These are phyloP conservation scores for Phytopythium chamaehyphon DNA, from an alignment of 352 stramenopile species.

Conservation along the genomic window DNA sequence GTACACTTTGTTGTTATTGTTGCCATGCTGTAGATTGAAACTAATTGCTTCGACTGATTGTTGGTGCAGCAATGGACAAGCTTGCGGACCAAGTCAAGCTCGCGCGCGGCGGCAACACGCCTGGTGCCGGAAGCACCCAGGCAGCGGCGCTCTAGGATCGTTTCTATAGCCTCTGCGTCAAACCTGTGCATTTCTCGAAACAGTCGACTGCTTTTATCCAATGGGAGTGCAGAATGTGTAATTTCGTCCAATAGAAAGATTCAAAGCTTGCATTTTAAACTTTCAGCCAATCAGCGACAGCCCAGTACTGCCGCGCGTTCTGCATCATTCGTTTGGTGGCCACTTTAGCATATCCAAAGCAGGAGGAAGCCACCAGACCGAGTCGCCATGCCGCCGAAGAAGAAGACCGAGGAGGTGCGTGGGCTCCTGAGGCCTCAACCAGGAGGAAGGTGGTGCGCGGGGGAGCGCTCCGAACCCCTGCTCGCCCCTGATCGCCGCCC, in stretches of 20 bases:
- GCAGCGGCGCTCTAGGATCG: conserved; percentile 27
- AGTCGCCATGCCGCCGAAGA: conserved; percentile 73
- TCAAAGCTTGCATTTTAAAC: no score
- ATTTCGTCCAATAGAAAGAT: no score
- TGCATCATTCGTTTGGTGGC: not conserved
- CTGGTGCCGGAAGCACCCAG: conserved; percentile 32
- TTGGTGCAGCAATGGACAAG: conserved; percentile 49
- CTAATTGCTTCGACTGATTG: not conserved
- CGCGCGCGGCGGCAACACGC: conserved; percentile 9
- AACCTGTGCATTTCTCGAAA: no score
- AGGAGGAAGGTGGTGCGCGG: no score
- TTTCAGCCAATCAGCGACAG: no score
- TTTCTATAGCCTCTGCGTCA: no score
- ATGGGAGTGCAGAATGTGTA: no score
- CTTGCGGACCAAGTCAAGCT: conserved; percentile 61
- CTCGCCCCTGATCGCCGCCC: no score
- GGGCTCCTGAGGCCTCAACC: no score
- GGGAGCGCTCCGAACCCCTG: no score
- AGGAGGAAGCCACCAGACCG: conserved; percentile 8
- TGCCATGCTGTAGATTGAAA: conserved; percentile 1
- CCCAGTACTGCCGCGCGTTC: no score
- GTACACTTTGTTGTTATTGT: conserved; percentile 24
- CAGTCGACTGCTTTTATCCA: conserved; percentile 15
- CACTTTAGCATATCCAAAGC: conserved; percentile 1
- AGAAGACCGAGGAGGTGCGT: conserved; percentile 72